Evolutionary conservation across 1,284 basidiomycete species (phyloP), one percentile per base, ranked within the genome.

Genomic region (Cronartium ribicola): DNA sequence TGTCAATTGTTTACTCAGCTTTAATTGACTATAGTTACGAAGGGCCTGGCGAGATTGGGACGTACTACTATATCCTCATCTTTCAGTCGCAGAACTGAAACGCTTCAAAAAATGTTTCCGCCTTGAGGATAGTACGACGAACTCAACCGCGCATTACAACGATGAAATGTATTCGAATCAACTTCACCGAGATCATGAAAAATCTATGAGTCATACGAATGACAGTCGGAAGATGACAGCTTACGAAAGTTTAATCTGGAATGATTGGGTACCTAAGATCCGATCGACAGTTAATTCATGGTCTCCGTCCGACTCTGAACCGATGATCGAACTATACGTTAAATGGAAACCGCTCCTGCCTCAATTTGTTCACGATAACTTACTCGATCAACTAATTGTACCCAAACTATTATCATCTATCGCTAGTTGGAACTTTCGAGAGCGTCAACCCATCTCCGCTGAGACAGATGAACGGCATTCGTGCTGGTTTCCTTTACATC

Each of bases 181-280:
- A 20, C 37, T 75, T 39, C 60, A 65, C 29, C 7, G 17, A 36
- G 17, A 66, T 57, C 17, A 36, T 17, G 20, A 69, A 20, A 43
- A 22, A 41, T 51, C 75, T 22, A 44, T 62, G 10, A 62, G 59
- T 43, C 40, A 43, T 29, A 41, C 14, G 37, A 51, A 43, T n/a
- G 48, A 61, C 73, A 77, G 13, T 66, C 64, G 71, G 4, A 67
- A 84, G 0, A 99, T 98, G 96, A 94, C 94, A 5, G 89, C 96
- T 0, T 98, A 91, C 81, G 95, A 98, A 81, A 90, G 89, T 73
- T 84, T 98, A 22, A 83, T 98, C 17, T 98, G 95, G 94, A 90
- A 90, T 76, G 84, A 90, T 6, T 98, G 94, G 95, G 84, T 98
- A 36, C 96, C 96, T 0, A 90, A 87, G 81, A 88, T 98, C n/a